Conservation (phyloP, 176 grass and related monocot species). For the Carex littledalei region DNA sequence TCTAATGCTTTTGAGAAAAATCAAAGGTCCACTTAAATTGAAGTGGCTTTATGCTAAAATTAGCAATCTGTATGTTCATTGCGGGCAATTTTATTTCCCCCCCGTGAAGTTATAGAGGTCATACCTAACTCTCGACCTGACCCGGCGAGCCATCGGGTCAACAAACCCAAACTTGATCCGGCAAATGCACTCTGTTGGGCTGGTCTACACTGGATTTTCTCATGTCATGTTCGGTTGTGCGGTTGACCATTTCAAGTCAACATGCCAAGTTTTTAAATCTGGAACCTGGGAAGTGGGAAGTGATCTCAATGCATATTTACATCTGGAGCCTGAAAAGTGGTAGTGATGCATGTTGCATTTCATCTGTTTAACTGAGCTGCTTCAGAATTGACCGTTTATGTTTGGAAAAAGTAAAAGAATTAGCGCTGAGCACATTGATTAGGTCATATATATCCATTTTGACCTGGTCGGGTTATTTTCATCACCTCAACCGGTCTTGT, state of each 20-base stretch:
- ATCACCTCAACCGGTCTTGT: background rate
- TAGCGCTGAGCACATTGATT: background rate
- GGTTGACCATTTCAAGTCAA: background rate
- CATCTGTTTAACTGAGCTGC: background rate
- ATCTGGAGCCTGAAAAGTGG: background rate
- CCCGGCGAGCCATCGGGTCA: background rate
- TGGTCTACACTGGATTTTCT: background rate
- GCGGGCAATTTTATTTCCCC: background rate
- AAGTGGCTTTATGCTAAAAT: background rate
- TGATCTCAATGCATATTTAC: background rate
- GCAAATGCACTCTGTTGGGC: background rate
- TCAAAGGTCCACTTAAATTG: background rate
- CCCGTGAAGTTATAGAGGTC: background rate
- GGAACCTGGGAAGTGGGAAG: background rate
- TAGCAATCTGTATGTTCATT: background rate
- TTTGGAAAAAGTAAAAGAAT: background rate
- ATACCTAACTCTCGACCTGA: background rate
- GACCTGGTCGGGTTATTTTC: background rate
- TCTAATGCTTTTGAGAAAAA: background rate
- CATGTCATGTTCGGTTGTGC: background rate
- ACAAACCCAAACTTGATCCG: background rate
- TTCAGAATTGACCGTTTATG: background rate
- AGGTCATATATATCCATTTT: background rate
- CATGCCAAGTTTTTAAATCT: background rate
- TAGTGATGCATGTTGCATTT: background rate